phyloP scores from a whole-genome alignment of 2,329 filamentous ascomycete genomes.

The Knufia fluminis region DNA sequence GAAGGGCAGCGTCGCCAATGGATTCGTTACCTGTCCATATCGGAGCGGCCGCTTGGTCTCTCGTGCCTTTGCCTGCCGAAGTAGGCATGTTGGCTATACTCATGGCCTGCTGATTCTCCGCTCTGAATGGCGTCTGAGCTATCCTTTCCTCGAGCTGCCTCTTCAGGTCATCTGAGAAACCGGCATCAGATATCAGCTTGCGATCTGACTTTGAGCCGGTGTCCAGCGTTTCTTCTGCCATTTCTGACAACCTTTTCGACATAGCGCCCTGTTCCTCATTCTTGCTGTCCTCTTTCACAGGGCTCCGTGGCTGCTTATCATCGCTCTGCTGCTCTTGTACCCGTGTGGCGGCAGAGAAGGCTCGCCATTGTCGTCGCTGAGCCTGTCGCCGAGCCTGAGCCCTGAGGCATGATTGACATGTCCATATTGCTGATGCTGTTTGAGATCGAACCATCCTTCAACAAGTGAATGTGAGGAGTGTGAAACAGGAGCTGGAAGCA shows the following conservation, averaged over 20 bases:
- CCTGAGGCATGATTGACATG: constrained; percentile 18
- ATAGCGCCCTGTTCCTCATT: constrained; percentile 44
- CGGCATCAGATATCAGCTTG: constrained; percentile 51
- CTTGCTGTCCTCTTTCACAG: constrained; percentile 8
- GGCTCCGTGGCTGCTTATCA: no score
- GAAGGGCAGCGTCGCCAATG: constrained; percentile 63
- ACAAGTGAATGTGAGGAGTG: constrained; percentile 9
- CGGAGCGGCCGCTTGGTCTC: constrained; percentile 55
- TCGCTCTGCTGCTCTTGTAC: constrained; percentile 5
- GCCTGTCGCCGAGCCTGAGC: constrained; percentile 14
- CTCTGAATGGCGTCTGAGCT: constrained; percentile 45
- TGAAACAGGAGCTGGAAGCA: constrained; percentile 1
- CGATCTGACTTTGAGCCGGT: constrained; percentile 46
- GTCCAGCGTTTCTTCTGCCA: constrained; percentile 52
- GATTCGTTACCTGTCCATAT: constrained; percentile 74
- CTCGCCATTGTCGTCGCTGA: constrained; percentile 7
- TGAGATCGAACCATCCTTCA: constrained; percentile 16
- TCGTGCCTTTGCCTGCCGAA: constrained; percentile 58
- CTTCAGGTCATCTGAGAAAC: constrained; percentile 54
- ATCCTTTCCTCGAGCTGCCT: constrained; percentile 50
- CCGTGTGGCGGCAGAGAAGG: constrained; percentile 11
- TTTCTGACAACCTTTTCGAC: constrained; percentile 47
- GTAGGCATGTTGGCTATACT: constrained; percentile 46
- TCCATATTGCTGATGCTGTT: constrained; percentile 15
- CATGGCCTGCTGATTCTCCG: constrained; percentile 44